A percentile compares a stretch with the other conserved stretches of the same genome.
Conservation (phyloP, 1,284 basidiomycete genomes). For the Phylloboletellus chloephorus region DNA sequence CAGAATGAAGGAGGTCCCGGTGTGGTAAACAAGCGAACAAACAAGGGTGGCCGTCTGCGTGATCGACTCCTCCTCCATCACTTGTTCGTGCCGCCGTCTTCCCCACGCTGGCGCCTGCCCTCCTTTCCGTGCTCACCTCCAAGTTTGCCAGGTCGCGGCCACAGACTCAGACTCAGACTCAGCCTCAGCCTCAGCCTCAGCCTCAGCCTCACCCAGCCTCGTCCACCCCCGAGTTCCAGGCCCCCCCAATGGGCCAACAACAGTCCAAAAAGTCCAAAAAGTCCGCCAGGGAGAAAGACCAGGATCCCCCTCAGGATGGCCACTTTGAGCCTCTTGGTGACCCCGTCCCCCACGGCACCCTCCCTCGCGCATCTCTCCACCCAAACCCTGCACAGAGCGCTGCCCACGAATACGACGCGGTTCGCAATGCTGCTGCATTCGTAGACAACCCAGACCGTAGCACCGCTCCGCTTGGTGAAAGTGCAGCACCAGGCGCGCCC, state of each 20-base stretch:
- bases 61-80: constrained; percentile 27
- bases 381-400: constrained; percentile 32
- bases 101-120: constrained; percentile 71
- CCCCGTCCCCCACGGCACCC: constrained; percentile 36
- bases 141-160: constrained; percentile 63
- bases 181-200: too few relatives aligned
- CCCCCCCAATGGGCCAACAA: constrained; percentile 66
- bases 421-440: constrained; percentile 44
- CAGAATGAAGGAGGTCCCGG: constrained; percentile 22
- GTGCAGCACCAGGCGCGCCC: constrained; percentile 25
- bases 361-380: constrained; percentile 41
- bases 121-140: constrained; percentile 68
- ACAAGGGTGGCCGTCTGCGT: constrained; percentile 27
- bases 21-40: constrained; percentile 32
- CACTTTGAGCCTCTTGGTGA: constrained; percentile 23
- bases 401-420: constrained; percentile 32
- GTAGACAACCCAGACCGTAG: constrained; percentile 40
- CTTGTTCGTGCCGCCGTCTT: constrained; percentile 8
- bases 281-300: constrained; percentile 58
- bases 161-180: too few relatives aligned
- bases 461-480: constrained; percentile 28
- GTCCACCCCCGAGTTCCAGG: constrained; percentile 24
- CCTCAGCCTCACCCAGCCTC: constrained; percentile 43
- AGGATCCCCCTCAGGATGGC: constrained; percentile 31
- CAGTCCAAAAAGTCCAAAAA: constrained; percentile 75